Percentiles rank a stretch among this genome's conserved stretches.
Conservation (phyloP, 2,329 filamentous ascomycete species). For the Diaporthe citrichinensis region DNA sequence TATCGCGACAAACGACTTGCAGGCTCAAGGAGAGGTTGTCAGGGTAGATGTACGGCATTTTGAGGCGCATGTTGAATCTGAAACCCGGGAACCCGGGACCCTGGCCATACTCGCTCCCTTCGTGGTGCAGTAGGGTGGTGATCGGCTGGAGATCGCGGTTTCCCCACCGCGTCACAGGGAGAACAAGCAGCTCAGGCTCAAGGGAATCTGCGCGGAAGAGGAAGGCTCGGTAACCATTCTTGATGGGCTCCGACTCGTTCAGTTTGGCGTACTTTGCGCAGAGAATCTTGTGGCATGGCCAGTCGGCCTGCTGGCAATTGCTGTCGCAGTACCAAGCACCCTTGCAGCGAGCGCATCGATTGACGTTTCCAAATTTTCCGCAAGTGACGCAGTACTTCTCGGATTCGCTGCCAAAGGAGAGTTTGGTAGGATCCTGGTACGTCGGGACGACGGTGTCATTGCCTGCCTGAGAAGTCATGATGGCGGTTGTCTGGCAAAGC, state of each 20-base stretch:
- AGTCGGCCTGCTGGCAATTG: background rate
- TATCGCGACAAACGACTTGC: background rate
- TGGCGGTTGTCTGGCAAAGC: background rate
- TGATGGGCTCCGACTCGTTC: background rate
- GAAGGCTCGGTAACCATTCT: background rate
- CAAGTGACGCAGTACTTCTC: slow-evolving; percentile 14
- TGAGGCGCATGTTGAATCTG: background rate
- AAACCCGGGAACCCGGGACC: fast-evolving
- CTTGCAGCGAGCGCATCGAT: background rate
- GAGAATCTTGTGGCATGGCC: background rate
- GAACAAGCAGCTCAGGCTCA: background rate
- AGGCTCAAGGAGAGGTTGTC: background rate
- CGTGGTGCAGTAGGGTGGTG: background rate
- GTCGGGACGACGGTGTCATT: background rate
- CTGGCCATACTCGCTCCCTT: too few relatives aligned
- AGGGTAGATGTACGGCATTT: too few relatives aligned
- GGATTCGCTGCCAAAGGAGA: background rate
- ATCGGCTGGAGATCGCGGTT: background rate
- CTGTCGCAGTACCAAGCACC: background rate
- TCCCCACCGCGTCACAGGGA: background rate
- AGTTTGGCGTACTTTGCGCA: background rate
- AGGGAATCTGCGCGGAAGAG: background rate
- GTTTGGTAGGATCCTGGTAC: background rate
- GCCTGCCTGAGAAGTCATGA: background rate
- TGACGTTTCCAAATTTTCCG: background rate